Evolutionary conservation across 2,329 filamentous ascomycete species (phyloP).

Genomic region (Rhytidhysteron rufulum): DNA sequence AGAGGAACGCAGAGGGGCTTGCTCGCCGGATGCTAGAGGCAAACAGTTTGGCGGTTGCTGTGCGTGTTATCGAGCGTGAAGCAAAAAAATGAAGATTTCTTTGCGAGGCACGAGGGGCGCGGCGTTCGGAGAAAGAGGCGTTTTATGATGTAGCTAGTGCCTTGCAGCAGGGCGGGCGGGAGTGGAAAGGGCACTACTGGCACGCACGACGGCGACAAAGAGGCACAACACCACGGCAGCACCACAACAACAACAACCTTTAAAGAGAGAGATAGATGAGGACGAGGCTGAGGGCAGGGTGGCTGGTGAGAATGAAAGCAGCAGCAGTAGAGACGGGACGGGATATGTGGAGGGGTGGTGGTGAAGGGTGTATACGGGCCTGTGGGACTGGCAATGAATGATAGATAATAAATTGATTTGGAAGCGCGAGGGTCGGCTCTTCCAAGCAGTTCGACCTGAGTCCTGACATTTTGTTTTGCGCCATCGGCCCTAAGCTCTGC

Average conservation of each 20-base stretch:
- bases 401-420: not conserved
- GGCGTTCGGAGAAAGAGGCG: constrained; percentile 1
- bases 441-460: not conserved
- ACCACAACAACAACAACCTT: too few relatives aligned
- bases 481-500: not conserved
- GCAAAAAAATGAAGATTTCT: constrained; percentile 2
- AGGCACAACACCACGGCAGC: too few relatives aligned
- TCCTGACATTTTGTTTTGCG: not conserved
- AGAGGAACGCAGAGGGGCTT: constrained; percentile 60
- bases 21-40: constrained; percentile 73
- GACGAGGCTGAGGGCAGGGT: not conserved
- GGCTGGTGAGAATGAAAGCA: not conserved
- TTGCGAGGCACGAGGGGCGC: not conserved
- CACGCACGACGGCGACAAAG: not conserved
- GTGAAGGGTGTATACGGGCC: not conserved
- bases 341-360: constrained; percentile 2
- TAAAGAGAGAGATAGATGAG: not conserved
- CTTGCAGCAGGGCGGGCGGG: too few relatives aligned
- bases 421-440: not conserved
- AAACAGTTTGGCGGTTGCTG: constrained; percentile 78
- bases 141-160: constrained; percentile 1
- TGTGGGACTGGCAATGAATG: not conserved
- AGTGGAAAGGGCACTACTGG: constrained; percentile 1
- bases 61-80: constrained; percentile 11
- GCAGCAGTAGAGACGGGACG: not conserved